Conservation (phyloP, 2,329 filamentous ascomycete species). For the Orbilia oligospora region DNA sequence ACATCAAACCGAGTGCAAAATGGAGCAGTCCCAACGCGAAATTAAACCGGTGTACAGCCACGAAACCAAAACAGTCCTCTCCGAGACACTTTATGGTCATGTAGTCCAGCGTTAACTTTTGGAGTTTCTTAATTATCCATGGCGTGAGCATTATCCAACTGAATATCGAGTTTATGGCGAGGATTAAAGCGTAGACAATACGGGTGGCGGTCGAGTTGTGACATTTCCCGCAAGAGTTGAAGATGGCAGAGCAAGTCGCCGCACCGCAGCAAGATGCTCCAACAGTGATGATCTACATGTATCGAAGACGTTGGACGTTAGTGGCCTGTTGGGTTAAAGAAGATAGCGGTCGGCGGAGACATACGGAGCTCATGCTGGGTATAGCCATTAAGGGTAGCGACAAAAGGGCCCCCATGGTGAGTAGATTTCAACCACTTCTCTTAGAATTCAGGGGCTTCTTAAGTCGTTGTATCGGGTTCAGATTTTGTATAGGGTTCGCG, state of each 20-base stretch:
- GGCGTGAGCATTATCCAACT: constrained; percentile 99
- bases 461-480: not conserved
- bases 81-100: constrained; percentile 94
- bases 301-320: constrained; percentile 12
- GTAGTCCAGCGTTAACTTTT: constrained; percentile 92
- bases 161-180: constrained; percentile 94
- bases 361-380: constrained; percentile 86
- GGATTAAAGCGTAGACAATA: constrained; percentile 94
- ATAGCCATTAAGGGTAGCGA: constrained; percentile 90
- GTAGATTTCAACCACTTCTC: constrained; percentile 24
- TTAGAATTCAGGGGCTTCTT: not conserved
- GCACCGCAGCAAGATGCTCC: constrained; percentile 95
- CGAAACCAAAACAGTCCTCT: constrained; percentile 92
- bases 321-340: constrained; percentile 55
- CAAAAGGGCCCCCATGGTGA: constrained; percentile 87
- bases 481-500: not conserved
- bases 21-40: constrained; percentile 97
- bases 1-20: constrained; percentile 83
- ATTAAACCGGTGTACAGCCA: constrained; percentile 97
- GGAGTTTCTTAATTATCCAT: constrained; percentile 96
- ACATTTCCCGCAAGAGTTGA: constrained; percentile 95
- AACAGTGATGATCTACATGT: constrained; percentile 78
- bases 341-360: constrained; percentile 66
- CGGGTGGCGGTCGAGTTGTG: constrained; percentile 97
- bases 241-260: constrained; percentile 95